These are phyloP conservation scores for Mortierella sp. DNA, from an alignment of 371 early-diverging fungal species.

Conservation along the genomic window DNA sequence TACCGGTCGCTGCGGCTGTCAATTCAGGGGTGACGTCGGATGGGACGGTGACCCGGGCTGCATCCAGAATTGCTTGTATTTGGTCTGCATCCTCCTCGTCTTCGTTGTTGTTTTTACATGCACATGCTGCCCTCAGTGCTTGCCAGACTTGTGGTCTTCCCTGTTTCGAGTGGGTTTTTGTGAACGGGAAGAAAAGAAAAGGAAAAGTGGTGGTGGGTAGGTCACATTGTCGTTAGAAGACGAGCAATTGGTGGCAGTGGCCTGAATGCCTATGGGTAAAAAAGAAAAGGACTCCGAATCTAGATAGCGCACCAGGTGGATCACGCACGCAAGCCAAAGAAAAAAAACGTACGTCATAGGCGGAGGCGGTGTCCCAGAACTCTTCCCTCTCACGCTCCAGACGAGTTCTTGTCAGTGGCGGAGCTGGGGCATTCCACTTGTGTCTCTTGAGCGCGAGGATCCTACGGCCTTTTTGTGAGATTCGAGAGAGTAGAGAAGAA, in stretches of 20 bases:
- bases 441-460: constrained; percentile 3
- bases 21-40: constrained; percentile 14
- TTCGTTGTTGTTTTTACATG: neutral
- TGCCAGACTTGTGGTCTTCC: constrained; percentile 19
- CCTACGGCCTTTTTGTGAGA: constrained; percentile 8
- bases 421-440: constrained; percentile 6
- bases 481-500: too few species aligned
- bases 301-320: neutral
- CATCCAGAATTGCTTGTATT: constrained; percentile 19
- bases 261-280: too few species aligned
- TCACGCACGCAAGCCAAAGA: neutral
- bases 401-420: constrained; percentile 3
- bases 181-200: neutral
- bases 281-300: neutral
- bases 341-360: constrained; percentile 15
- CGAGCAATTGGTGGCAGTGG: too few species aligned
- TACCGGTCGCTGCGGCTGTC: neutral
- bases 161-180: neutral
- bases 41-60: constrained; percentile 11
- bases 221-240: too few species aligned
- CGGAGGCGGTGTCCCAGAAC: constrained; percentile 20
- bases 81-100: constrained; percentile 10
- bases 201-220: too few species aligned
- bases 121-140: constrained; percentile 11
- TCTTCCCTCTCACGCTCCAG: constrained; percentile 17